phyloP scores from a whole-genome alignment of 257 asterid genomes.

The Catharanthus roseus region DNA sequence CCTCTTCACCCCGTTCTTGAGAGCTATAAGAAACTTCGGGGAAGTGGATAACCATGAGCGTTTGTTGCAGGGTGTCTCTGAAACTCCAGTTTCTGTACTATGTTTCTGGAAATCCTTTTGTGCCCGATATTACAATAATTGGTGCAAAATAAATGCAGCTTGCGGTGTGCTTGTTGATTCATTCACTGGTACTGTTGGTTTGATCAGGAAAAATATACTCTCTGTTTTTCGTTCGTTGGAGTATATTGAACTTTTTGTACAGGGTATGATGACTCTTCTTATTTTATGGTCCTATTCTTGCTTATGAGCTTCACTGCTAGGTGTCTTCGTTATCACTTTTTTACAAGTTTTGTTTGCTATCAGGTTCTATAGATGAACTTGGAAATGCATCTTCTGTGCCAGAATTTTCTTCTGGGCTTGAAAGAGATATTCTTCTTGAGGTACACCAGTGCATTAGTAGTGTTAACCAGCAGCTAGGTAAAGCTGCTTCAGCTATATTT shows the following conservation, averaged over 20 bases:
- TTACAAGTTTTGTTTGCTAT: constrained; percentile 18
- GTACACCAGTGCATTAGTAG: constrained; percentile 57
- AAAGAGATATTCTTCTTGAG: constrained; percentile 52
- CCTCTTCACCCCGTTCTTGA: constrained; percentile 3
- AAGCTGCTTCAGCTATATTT: constrained; percentile 77
- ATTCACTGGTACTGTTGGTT: constrained; percentile 62
- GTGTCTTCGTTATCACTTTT: constrained; percentile 14
- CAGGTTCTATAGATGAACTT: constrained; percentile 61
- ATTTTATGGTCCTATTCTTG: constrained; percentile 14
- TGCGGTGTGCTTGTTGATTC: constrained; percentile 79
- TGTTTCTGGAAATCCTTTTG: constrained; percentile 73
- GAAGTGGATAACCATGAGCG: constrained; percentile 19
- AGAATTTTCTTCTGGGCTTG: constrained; percentile 31
- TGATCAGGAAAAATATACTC: constrained; percentile 64
- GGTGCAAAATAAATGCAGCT: constrained; percentile 69
- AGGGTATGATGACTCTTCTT: constrained; percentile 40
- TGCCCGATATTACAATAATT: constrained; percentile 52
- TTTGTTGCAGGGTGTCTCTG: constrained; percentile 58
- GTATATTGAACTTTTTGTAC: constrained; percentile 64
- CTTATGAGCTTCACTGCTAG: constrained; percentile 17
- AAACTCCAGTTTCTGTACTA: constrained; percentile 58
- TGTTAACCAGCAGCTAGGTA: constrained; percentile 83
- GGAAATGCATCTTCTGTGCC: constrained; percentile 32
- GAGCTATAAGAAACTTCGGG: constrained; percentile 1
- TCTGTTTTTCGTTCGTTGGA: constrained; percentile 80